Evolutionary conservation across 1,284 basidiomycete species (phyloP), one percentile per base, ranked within the genome.

Genomic region (Rhodotorula sp.): DNA sequence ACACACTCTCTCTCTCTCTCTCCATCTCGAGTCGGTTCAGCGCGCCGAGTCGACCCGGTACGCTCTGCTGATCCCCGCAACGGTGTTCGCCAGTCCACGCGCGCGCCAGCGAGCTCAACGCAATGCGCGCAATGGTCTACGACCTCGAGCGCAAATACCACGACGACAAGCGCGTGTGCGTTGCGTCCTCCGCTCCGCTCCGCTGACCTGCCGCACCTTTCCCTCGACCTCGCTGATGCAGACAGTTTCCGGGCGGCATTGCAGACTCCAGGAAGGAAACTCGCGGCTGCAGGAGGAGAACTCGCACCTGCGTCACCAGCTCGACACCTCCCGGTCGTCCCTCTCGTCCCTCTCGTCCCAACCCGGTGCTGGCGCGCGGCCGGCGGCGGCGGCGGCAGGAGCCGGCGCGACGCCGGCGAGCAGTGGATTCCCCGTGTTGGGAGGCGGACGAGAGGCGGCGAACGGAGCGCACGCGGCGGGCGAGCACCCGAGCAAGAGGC

Each of bases 61-160:
- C n/a, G n/a, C n/a, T n/a, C n/a, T n/a, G n/a, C n/a, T n/a, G n/a
- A n/a, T n/a, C n/a, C n/a, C n/a, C n/a, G n/a, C n/a, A n/a, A n/a
- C n/a, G n/a, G n/a, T n/a, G 34, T 15, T 22, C 13, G 24, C n/a
- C 76, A 90, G 89, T 89, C 69, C 83, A 84, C 26, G 83, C 83
- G 65, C 89, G 91, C 79, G 85, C 89, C 75, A 86, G 86, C 76
- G 89, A 90, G 78, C 81, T 90, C 67, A 87, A 86, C 70, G 83
- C 87, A 78, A 88, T 91, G 76, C 84, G 88, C 69, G 86, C 89
- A 77, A 86, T 87, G 57, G 83, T 91, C 47, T 89, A 89, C 78
- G 89, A 91, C 66, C 86, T 92, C 64, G 90, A 92, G 77, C 83
- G 85, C 24, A 85, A 87, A 69, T 89, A 92, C 74, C 83, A 83